Evolutionary conservation across 257 asterid species (phyloP).

Genomic region (Osmanthus fragrans): DNA sequence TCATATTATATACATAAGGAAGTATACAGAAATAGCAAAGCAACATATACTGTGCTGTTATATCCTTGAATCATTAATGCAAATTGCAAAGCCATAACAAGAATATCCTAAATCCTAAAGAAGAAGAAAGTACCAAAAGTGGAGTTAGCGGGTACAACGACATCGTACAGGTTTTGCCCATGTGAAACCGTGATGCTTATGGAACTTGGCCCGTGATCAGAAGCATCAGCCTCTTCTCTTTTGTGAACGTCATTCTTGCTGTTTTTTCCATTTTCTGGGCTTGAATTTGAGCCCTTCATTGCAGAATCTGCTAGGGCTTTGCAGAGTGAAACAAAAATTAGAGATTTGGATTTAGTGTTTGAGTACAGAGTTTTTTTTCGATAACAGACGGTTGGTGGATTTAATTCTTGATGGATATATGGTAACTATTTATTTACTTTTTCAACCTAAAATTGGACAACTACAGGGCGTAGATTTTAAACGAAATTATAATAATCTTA

Average conservation of each 20-base stretch:
- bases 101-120: neutral
- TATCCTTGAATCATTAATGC: neutral
- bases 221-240: constrained; percentile 19
- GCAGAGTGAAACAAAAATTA: neutral
- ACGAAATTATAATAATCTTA: no score
- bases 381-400: neutral
- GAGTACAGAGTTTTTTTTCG: neutral
- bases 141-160: constrained; percentile 39
- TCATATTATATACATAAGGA: neutral
- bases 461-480: no score
- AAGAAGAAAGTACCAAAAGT: constrained; percentile 38
- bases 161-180: constrained; percentile 33
- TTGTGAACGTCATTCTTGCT: constrained; percentile 27
- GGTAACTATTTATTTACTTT: no score
- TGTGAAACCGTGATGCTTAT: constrained; percentile 38
- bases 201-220: constrained; percentile 19
- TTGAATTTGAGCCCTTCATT: constrained; percentile 30
- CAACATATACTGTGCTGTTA: neutral
- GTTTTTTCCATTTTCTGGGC: constrained; percentile 12
- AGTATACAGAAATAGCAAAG: neutral
- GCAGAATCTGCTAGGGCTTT: constrained; percentile 14
- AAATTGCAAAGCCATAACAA: neutral
- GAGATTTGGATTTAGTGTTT: neutral
- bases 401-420: no score
- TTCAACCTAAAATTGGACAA: no score